phyloP scores from a whole-genome alignment of 345 rosid genomes.

The Brassica juncea region DNA sequence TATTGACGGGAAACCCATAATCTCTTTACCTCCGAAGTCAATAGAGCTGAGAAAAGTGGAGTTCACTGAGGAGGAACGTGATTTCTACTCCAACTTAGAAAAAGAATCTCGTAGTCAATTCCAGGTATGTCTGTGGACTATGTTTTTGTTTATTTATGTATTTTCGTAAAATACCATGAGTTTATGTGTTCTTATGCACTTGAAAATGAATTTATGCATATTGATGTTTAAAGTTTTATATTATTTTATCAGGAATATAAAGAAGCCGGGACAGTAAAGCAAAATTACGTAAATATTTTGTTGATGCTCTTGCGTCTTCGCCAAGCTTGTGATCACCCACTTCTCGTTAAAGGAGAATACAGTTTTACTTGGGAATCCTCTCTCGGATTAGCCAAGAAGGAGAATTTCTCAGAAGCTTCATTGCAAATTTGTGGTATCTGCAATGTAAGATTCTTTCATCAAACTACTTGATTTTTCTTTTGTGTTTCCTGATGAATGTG shows the following conservation, averaged over 20 bases:
- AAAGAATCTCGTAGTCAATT: slow-evolving; percentile 82
- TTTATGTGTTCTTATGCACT: neutral
- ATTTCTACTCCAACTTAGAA: slow-evolving; percentile 81
- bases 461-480: neutral
- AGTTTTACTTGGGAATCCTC: slow-evolving; percentile 59
- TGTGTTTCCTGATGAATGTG: slow-evolving; percentile 1
- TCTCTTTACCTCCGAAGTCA: slow-evolving; percentile 74
- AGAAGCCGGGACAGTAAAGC: slow-evolving; percentile 97
- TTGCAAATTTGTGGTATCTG: slow-evolving; percentile 90
- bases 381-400: slow-evolving; percentile 59
- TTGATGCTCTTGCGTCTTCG: slow-evolving; percentile 98
- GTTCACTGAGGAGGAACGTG: slow-evolving; percentile 79
- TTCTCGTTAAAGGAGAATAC: slow-evolving; percentile 84
- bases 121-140: slow-evolving; percentile 52
- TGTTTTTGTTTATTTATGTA: neutral
- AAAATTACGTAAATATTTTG: slow-evolving; percentile 91
- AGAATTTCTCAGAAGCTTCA: slow-evolving; percentile 68
- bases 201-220: slow-evolving; percentile 2
- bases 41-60: slow-evolving; percentile 81
- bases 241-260: slow-evolving; percentile 75
- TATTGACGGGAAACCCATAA: slow-evolving; percentile 89
- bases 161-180: neutral
- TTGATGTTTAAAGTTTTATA: neutral
- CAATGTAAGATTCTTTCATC: slow-evolving; percentile 57
- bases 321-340: slow-evolving; percentile 98